Evolutionary conservation across 495 filamentous ascomycete genomes (phyloP), one percentile per base, ranked within the genome.

Genomic region (Zalerion maritima): DNA sequence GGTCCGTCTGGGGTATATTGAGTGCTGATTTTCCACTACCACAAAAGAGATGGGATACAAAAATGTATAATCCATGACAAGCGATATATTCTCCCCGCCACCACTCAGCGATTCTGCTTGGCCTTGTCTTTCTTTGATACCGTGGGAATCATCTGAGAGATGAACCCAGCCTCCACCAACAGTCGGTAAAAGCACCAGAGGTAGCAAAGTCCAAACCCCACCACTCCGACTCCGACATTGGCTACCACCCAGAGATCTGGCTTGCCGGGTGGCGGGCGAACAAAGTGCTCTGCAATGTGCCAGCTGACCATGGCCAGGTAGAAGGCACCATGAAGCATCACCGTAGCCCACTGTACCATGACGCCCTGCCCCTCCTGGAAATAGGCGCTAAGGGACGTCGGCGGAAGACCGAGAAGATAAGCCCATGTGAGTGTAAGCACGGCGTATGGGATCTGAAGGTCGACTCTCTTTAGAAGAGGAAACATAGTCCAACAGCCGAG

Each of bases 401-500:
- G 80, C 6, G 87, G 86, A 3, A 94, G 58, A 11, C 85, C 89
- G 13, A 96, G 57, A 2, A 97, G 62, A 47, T 84, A 96, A 1
- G 80, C 78, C 84, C 87, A 96, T 4, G 96, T 64, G 1, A 83
- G 57, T 3, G 78, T 78, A 17, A 94, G 60, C 14, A 92, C 78
- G 24, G 67, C 62, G 41, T 96, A 97, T 1, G 91, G 89, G 22
- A 94, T 61, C 2, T 66, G 64, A 10, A 97, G 64, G 16, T 79
- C 81, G 26, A 94, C 89, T 13, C 85, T 71, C 39, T 77, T 72
- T 11, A 97, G 67, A 4, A 97, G 62, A 3, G 89, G 89, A 46
- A 81, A 97, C 63, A 96, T 72, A 8, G 85, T 94, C 84, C 87
- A 97, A 21, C 73, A 74, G 9, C 81, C 89, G 19, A 96, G 70